These are phyloP conservation scores for Penicillium sp. DNA, from an alignment of 2,329 filamentous ascomycete genomes.

Conservation along the genomic window DNA sequence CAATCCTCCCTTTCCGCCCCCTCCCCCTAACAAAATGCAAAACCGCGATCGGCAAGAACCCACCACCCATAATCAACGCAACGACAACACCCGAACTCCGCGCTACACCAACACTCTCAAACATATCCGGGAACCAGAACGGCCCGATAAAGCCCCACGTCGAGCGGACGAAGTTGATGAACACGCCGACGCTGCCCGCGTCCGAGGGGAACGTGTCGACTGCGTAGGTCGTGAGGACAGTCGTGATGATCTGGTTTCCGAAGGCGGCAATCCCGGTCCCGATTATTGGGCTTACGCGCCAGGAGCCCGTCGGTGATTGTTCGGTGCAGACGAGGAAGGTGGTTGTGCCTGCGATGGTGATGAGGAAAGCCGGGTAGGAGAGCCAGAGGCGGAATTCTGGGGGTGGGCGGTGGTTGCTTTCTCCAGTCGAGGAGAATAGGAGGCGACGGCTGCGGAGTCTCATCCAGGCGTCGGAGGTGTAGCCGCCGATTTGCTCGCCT, in stretches of 20 bases:
- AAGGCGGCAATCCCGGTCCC: constrained; percentile 59
- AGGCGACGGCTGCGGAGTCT: constrained; percentile 31
- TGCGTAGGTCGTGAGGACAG: constrained; percentile 64
- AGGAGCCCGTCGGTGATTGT: constrained; percentile 51
- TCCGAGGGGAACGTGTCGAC: constrained; percentile 63
- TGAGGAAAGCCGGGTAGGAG: constrained; percentile 49
- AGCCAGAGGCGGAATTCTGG: constrained; percentile 9
- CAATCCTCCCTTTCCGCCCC: neutral
- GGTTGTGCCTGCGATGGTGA: constrained; percentile 59
- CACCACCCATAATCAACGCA: constrained; percentile 34
- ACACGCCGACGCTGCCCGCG: constrained; percentile 62
- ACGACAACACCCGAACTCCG: constrained; percentile 34
- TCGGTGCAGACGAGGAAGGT: constrained; percentile 62
- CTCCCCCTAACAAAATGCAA: constrained; percentile 31
- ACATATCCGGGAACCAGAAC: constrained; percentile 44
- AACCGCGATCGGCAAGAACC: constrained; percentile 37
- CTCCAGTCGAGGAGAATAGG: constrained; percentile 28
- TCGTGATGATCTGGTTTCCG: constrained; percentile 68
- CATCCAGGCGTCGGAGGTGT: constrained; percentile 63
- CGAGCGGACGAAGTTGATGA: constrained; percentile 61
- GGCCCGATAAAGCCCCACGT: constrained; percentile 45
- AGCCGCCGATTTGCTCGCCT: constrained; percentile 64
- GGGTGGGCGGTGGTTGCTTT: constrained; percentile 29
- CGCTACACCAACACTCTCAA: constrained; percentile 38
- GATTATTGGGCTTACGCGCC: constrained; percentile 63